Evolutionary conservation across 129 eudicot species (phyloP), one percentile per base, ranked within the genome.

Genomic region (Solidago caesia): DNA sequence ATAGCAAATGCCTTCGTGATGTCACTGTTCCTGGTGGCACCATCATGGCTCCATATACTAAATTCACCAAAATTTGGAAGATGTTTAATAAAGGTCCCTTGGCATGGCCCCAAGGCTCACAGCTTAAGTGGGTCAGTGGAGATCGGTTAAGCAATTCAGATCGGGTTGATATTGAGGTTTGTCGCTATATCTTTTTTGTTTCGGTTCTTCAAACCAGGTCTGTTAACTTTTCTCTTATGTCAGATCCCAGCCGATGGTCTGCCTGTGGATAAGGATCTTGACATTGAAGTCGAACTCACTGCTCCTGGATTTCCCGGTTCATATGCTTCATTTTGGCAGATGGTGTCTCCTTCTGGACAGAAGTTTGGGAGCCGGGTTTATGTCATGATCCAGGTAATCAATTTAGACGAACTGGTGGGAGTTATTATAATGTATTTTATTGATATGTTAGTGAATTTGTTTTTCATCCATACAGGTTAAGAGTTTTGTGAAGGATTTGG

Each of bases 301-400:
- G 85, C 97, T 21, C 97, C 97, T 7, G 75, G 77, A 49, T 68
- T 65, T 72, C 90, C 90, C 12, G 96, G 96, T 4, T 84, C 87
- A 1, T 87, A 91, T 48, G 52, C 86, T 11, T 91, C 97, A 0
- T 86, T 83, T 77, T 91, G 97, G 97, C 85, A 89, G 79, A 80
- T 91, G 97, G 83, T 88, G 1, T 67, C 87, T 16, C 89, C 92
- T 14, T 73, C 86, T 59, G 97, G 97, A 5, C 89, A 86, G 47
- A 83, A 82, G 77, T 91, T 91, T 75, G 97, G 97, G 21, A 92
- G 88, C 68, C 87, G 87, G 33, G 89, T 91, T 68, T 91, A 92
- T 96, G 89, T 92, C 58, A 76, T 69, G 4, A 85, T 92, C 53
- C 84, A 83, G 92, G 97, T 91, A 26, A 41, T 62, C 3, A 5